A percentile compares a stretch with the other conserved stretches of the same genome.
These are phyloP conservation scores for Liquidambar formosana DNA, from an alignment of 164 flowering plant genomes.

Conservation along the genomic window DNA sequence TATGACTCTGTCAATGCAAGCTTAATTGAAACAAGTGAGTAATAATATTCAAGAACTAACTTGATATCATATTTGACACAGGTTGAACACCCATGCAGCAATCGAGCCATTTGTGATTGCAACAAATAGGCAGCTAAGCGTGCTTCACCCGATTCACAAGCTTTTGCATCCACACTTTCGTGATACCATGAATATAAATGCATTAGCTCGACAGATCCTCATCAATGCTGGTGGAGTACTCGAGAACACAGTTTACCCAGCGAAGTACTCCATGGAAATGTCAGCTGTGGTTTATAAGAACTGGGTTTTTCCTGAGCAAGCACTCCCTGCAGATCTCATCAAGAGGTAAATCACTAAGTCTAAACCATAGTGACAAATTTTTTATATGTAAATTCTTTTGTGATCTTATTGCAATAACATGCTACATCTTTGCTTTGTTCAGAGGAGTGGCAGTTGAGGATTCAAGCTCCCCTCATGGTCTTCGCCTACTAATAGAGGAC, in stretches of 20 bases:
- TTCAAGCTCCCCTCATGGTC: constrained; percentile 34
- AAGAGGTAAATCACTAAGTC: constrained; percentile 36
- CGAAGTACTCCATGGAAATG: constrained; percentile 47
- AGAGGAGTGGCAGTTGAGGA: constrained; percentile 64
- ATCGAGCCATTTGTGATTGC: constrained; percentile 61
- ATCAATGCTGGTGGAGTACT: constrained; percentile 48
- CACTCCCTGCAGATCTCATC: constrained; percentile 56
- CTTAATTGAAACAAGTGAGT: not conserved
- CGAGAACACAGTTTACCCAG: constrained; percentile 42
- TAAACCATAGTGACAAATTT: not conserved
- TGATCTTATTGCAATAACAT: not conserved
- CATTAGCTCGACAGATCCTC: constrained; percentile 38
- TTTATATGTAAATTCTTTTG: not conserved
- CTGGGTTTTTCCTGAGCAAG: constrained; percentile 57
- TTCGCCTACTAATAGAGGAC: constrained; percentile 52
- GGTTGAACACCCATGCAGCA: constrained; percentile 53
- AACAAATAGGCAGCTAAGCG: constrained; percentile 53
- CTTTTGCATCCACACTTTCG: constrained; percentile 58
- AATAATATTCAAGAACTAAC: not conserved
- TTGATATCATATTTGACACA: constrained; percentile 10
- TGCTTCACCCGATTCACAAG: constrained; percentile 52
- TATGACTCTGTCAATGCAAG: not conserved
- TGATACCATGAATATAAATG: constrained; percentile 55
- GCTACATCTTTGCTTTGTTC: constrained; percentile 1
- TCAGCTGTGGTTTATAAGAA: constrained; percentile 39